Conservation (phyloP, 2,329 filamentous ascomycete genomes). For the Apiospora malaysiana region DNA sequence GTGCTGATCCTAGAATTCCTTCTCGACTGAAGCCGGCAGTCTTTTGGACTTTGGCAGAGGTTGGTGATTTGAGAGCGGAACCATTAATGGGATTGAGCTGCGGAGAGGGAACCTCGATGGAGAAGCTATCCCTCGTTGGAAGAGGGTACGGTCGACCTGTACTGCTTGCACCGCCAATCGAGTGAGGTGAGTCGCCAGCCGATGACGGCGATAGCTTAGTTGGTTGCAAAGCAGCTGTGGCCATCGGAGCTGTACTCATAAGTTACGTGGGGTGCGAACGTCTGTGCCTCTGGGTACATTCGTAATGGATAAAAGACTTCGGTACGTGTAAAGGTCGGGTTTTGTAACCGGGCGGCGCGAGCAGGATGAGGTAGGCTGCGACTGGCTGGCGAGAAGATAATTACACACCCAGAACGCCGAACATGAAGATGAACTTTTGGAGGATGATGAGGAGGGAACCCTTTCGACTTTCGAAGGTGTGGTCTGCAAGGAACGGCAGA, state of each 20-base stretch:
- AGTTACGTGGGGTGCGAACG: background rate
- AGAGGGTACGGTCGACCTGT: constrained; percentile 51
- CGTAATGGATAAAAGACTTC: constrained; percentile 27
- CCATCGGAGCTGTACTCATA: constrained; percentile 21
- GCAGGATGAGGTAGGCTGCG: background rate
- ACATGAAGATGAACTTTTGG: constrained; percentile 9
- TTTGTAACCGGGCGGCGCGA: background rate
- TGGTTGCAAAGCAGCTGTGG: constrained; percentile 31
- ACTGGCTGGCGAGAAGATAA: constrained; percentile 15
- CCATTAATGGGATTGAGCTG: constrained; percentile 50
- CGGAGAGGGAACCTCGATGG: constrained; percentile 55
- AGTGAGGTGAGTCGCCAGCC: constrained; percentile 58
- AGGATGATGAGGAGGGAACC: constrained; percentile 11
- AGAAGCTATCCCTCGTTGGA: constrained; percentile 53
- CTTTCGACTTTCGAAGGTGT: constrained; percentile 17
- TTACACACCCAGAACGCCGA: constrained; percentile 23
- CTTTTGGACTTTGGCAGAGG: constrained; percentile 52
- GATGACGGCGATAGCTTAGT: constrained; percentile 59
- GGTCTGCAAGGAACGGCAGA: constrained; percentile 26
- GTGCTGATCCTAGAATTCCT: constrained; percentile 57
- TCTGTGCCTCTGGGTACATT: constrained; percentile 13
- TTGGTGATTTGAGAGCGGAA: constrained; percentile 57
- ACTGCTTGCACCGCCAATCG: constrained; percentile 45
- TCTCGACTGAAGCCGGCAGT: constrained; percentile 60
- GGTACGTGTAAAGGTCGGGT: background rate